Evolutionary conservation across 2,329 filamentous ascomycete species (phyloP).

Genomic region (Trichoderma sp.): DNA sequence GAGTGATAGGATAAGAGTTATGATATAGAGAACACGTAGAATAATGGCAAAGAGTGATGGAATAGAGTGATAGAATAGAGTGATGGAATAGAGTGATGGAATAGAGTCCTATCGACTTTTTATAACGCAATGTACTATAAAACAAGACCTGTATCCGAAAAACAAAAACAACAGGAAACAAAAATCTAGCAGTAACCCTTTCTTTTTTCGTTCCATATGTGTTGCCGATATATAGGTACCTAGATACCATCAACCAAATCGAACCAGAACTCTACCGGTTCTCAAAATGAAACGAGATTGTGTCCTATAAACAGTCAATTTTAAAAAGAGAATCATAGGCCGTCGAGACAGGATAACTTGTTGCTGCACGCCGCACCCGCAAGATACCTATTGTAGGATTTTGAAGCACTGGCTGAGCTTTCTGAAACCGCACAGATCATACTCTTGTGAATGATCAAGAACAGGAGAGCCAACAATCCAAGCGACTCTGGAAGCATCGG

Average conservation of each 20-base stretch:
- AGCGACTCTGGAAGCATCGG: constrained; percentile 1
- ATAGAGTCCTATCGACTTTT: background rate
- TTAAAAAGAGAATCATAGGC: constrained; percentile 10
- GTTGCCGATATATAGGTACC: background rate
- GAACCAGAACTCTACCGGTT: background rate
- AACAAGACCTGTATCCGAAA: background rate
- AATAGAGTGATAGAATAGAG: no score
- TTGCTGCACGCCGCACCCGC: background rate
- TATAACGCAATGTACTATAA: constrained; percentile 13
- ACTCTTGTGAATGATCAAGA: background rate
- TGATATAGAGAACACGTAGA: no score
- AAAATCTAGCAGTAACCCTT: background rate
- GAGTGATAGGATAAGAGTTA: no score
- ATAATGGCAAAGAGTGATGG: no score
- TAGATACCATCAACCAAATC: background rate
- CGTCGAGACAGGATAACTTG: background rate
- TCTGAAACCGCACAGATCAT: background rate
- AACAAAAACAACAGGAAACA: background rate
- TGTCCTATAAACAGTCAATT: constrained; percentile 14
- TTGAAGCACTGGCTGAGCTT: background rate
- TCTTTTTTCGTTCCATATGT: constrained; percentile 2
- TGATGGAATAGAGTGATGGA: no score
- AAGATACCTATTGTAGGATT: background rate
- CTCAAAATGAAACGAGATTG: constrained; percentile 1
- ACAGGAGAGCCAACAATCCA: background rate